phyloP scores from a whole-genome alignment of 306 rosid species.

The Vigna mungo region DNA sequence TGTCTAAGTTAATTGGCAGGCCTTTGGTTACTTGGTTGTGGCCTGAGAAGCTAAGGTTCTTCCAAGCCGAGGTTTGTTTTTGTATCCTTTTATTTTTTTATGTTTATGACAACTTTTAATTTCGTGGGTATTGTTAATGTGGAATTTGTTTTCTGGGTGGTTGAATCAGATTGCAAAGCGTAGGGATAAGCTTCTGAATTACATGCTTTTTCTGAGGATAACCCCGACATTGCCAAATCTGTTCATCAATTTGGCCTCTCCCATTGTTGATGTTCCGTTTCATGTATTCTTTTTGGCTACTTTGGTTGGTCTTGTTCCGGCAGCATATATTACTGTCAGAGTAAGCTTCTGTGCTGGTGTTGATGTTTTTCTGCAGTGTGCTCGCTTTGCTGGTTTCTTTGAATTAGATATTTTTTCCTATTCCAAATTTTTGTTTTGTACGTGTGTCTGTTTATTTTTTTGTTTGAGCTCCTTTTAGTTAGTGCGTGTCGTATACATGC shows the following conservation, averaged over 20 bases:
- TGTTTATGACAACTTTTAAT: neutral
- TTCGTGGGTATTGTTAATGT: constrained; percentile 33
- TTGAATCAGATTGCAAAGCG: constrained; percentile 83
- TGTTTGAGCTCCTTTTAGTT: constrained; percentile 39
- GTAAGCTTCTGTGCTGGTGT: constrained; percentile 61
- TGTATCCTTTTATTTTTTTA: neutral
- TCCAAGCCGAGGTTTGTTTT: constrained; percentile 87
- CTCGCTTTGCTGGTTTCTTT: neutral
- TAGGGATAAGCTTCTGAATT: constrained; percentile 88
- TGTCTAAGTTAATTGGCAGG: constrained; percentile 92
- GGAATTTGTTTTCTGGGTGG: neutral
- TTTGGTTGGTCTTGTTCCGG: constrained; percentile 85
- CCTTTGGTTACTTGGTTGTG: constrained; percentile 92
- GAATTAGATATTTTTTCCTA: constrained; percentile 9
- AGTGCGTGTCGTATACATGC: neutral
- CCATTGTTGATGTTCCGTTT: constrained; percentile 94
- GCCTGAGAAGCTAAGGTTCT: constrained; percentile 87
- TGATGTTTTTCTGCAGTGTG: constrained; percentile 33
- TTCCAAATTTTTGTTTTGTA: neutral
- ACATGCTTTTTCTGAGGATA: constrained; percentile 95
- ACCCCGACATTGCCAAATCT: constrained; percentile 97
- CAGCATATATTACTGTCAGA: constrained; percentile 87
- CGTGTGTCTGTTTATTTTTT: neutral
- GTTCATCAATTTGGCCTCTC: constrained; percentile 97
- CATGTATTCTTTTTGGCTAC: constrained; percentile 91